Base-by-base conservation (phyloP, 2,329 filamentous ascomycete genomes). In the Pestalotiopsis sp. region DNA sequence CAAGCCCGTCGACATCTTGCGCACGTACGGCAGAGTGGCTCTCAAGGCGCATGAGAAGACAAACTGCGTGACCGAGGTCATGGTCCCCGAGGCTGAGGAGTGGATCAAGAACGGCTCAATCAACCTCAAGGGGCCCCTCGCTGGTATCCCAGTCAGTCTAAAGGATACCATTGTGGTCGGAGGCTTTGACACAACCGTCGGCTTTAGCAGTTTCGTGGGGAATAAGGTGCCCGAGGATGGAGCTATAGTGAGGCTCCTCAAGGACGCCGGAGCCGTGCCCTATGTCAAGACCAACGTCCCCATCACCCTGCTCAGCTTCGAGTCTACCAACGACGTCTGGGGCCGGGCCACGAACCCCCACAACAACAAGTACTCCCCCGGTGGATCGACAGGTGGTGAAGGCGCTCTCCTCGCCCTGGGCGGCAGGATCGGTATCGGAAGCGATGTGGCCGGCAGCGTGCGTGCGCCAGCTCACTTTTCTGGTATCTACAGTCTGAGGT, bases 261-360 rank as follows among this genome's bases (percentile, higher is more conserved):
- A 97, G 77, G 92, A 96, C 77, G 93, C 94, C 2, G 93, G 95
- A 25, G 94, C 95, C 0, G 87, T 98, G 2, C 95, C 95, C 0
- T 97, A 97, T 77, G 93, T 95, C 72, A 98, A 98, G 84, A 98
- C 95, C 0, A 96, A 96, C 71, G 79, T 97, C 2, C 95, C 95
- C 4, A 92, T 95, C 68, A 97, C 94, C 0, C 86, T 97, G 1
- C 85, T 97, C 56, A 94, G 92, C 68, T 97, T 97, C 75, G 94
- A 97, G 80, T 94, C 92, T 17, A 89, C 89, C 67, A 90, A 90
- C 75, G 87, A 88, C 70, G 84, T 98, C 23, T 98, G 95, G 93
- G 95, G 95, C 9, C 87, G 90, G 39, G 91, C 88, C 72, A 90
- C 87, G 17, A 98, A 97, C 77, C 94, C 95, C 0, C 93, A 97